Conservation (phyloP, 495 filamentous ascomycete species). For the Cryomyces antarcticus region DNA sequence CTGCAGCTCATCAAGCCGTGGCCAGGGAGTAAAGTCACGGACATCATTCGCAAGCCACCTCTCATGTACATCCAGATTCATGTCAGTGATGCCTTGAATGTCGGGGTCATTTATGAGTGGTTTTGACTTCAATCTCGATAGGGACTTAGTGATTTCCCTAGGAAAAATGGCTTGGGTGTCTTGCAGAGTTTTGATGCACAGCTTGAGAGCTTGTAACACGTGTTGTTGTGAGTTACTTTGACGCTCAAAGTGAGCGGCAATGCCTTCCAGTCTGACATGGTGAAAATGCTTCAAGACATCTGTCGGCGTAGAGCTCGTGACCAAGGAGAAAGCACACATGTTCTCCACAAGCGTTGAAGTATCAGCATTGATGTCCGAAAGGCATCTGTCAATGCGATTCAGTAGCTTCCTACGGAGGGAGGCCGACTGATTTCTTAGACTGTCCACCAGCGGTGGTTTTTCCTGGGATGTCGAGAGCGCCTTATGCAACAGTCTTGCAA, state of each 20-base stretch:
- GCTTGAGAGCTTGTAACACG: constrained; percentile 33
- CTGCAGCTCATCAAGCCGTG: constrained; percentile 63
- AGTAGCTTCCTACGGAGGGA: constrained; percentile 39
- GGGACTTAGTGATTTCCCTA: constrained; percentile 44
- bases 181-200: constrained; percentile 60
- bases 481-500: constrained; percentile 51
- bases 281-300: constrained; percentile 74
- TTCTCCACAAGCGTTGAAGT: constrained; percentile 40
- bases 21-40: constrained; percentile 71
- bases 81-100: constrained; percentile 39
- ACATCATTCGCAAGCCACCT: constrained; percentile 73
- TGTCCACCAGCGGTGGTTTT: constrained; percentile 35
- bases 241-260: constrained; percentile 33
- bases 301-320: constrained; percentile 58
- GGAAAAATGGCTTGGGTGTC: constrained; percentile 60
- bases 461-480: constrained; percentile 33
- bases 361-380: constrained; percentile 31
- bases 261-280: constrained; percentile 44
- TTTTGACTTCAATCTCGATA: constrained; percentile 45
- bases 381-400: constrained; percentile 41
- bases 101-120: constrained; percentile 50
- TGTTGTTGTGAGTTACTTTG: constrained; percentile 12
- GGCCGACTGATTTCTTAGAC: constrained; percentile 38
- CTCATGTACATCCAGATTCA: constrained; percentile 64
- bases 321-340: constrained; percentile 64